These are phyloP conservation scores for Phallus indusiatus DNA, from an alignment of 768 basidiomycete species.

Conservation along the genomic window DNA sequence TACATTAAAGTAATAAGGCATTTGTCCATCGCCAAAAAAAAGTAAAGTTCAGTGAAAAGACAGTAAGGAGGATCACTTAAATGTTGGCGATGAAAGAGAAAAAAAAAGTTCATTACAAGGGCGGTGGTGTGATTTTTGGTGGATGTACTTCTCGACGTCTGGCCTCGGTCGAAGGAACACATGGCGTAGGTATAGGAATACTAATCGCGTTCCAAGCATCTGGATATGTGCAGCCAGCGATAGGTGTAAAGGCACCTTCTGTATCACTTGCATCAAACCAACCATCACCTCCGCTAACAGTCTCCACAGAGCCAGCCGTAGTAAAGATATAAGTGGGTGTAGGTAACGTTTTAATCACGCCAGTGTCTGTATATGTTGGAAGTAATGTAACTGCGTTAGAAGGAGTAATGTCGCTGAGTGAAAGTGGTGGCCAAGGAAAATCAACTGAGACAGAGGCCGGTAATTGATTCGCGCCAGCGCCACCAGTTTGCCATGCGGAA, in stretches of 20 bases:
- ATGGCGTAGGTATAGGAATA: conserved; percentile 36
- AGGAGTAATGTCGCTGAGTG: conserved; percentile 35
- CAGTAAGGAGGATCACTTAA: too few species aligned
- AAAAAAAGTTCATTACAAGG: neutral
- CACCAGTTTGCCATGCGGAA: conserved; percentile 63
- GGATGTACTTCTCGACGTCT: conserved; percentile 5
- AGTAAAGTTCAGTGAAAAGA: neutral
- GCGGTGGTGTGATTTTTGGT: conserved; percentile 4
- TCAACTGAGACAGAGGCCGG: conserved; percentile 29
- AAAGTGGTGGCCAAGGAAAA: conserved; percentile 47
- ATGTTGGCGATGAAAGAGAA: neutral
- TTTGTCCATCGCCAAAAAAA: neutral
- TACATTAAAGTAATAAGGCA: neutral
- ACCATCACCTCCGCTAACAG: conserved; percentile 39
- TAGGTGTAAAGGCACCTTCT: conserved; percentile 42
- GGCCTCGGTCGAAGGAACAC: conserved; percentile 22
- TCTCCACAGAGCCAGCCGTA: conserved; percentile 19
- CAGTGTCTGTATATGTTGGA: conserved; percentile 60
- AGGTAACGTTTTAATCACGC: conserved; percentile 45
- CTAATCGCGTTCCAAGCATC: conserved; percentile 48
- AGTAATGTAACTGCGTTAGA: conserved; percentile 28
- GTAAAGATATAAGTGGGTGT: conserved; percentile 41
- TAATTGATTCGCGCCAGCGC: conserved; percentile 40
- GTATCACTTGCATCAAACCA: conserved; percentile 51
- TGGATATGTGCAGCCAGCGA: conserved; percentile 58